Evolutionary conservation across 2,329 filamentous ascomycete species (phyloP).

Genomic region (Xylariaceae sp.): DNA sequence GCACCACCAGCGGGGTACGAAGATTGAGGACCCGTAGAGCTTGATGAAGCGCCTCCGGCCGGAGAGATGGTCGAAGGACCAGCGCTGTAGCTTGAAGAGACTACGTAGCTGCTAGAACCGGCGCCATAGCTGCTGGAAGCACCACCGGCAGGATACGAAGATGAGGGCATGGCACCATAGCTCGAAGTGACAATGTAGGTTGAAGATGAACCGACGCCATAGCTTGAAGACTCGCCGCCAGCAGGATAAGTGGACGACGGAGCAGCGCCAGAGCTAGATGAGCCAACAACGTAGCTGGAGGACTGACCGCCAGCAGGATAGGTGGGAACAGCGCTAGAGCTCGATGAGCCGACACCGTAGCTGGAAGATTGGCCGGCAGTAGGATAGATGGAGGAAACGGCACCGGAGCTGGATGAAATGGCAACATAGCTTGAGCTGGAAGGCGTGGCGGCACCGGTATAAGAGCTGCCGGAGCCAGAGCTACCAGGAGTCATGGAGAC

Average conservation of each 20-base stretch:
- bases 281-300: not conserved
- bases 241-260: not conserved
- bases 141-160: no score
- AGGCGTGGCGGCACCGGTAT: not conserved
- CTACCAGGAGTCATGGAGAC: not conserved
- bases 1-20: conserved; percentile 1
- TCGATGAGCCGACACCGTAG: not conserved
- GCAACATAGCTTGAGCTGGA: conserved; percentile 2
- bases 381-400: not conserved
- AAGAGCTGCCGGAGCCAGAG: not conserved
- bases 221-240: not conserved
- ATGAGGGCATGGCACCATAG: no score
- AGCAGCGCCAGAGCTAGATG: not conserved
- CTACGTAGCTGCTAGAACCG: no score
- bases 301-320: not conserved
- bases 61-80: not conserved
- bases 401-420: not conserved
- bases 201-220: no score
- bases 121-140: no score
- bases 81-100: not conserved
- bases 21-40: no score
- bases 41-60: not conserved
- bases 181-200: no score
- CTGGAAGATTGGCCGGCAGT: not conserved
- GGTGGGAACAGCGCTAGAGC: not conserved